Base-by-base conservation (phyloP, 2,329 filamentous ascomycete species). In the Sporothrix euskadiensis region DNA sequence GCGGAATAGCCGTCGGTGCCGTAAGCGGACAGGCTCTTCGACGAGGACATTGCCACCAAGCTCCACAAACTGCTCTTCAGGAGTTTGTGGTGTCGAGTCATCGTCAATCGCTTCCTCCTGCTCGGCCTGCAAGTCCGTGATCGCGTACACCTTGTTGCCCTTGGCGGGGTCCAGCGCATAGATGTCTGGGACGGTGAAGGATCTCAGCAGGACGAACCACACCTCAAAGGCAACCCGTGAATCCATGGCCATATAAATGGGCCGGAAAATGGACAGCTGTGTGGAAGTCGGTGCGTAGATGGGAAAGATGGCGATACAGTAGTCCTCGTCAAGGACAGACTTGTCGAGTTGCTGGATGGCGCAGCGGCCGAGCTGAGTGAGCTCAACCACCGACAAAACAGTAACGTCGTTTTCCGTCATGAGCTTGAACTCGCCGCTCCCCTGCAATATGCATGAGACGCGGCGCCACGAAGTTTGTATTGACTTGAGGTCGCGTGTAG, bases 271-370 rank as follows among this genome's bases (percentile, higher is more conserved):
- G 7, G 92, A 91, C 73, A 95, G 85, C 22, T 91, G 88, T 2
- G 89, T 91, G 1, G 93, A 88, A 26, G 89, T 89, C 10, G 92
- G 87, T 0, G 93, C 90, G 81, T 99, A 98, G 75, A 95, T 94
- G 19, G 96, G 95, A 79, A 98, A 98, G 65, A 99, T 95, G 71
- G 93, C 94, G 76, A 99, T 92, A 83, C 94, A 98, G 79, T 93
- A 96, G 74, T 98, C 94, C 80, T 96, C 93, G 76, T 97, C 94
- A 57, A 99, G 83, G 9, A 99, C 95, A 5, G 94, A 97, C 71
- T 90, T 89, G 81, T 98, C 94, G 70, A 99, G 85, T 77, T 94
- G 90, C 81, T 99, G 96, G 71, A 99, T 91, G 9, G 95, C 94
- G 80, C 92, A 96, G 71, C 96, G 89, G 22, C 94, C 96, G 8